Evolutionary conservation across 2,329 filamentous ascomycete genomes (phyloP), one percentile per base, ranked within the genome.

Genomic region (Exophiala sideris): DNA sequence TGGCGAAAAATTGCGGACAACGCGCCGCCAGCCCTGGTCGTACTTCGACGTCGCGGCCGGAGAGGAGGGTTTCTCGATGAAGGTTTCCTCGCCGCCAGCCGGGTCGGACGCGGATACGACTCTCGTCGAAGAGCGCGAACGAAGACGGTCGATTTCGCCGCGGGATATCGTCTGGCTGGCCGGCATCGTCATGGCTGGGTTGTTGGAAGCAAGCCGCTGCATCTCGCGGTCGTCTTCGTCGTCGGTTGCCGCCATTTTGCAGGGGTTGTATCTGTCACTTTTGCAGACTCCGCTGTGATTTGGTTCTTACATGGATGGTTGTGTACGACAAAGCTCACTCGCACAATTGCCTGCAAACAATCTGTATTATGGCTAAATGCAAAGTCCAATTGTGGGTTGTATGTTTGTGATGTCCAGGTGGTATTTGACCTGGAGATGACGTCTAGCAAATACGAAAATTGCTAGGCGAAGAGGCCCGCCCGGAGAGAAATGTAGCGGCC

Each of bases 1-100:
- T 6, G 71, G 71, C 0, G 69, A 70, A 47, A 72, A 72, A 47
- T 72, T 70, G 14, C 68, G 67, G n/a, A 72, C 66, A 7, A 72
- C 58, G 41, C 63, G 58, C 14, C 70, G 65, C 70, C 69, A 73
- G 14, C 70, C 70, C 8, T 62, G 50, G 20, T 72, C 68, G 58
- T 70, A 65, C 55, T 70, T 69, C 10, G 76, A 54, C n/a, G 45
- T 49, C 20, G 41, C 14, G 3, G 40, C 9, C 3, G 16, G 24
- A 8, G 39, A 18, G 11, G 32, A n/a, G 12, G 12, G 36, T 16
- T 33, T 20, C 35, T 33, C 39, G 34, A 47, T 47, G 32, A 36
- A 14, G 8, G 44, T 50, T 14, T 52, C 40, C 12, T 18, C 38
- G 24, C 38, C 52, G 7, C 53, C 53, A 11, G 48, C 35, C 1